Evolutionary conservation across 768 basidiomycete species (phyloP).

Genomic region (Lyophyllum atratum): DNA sequence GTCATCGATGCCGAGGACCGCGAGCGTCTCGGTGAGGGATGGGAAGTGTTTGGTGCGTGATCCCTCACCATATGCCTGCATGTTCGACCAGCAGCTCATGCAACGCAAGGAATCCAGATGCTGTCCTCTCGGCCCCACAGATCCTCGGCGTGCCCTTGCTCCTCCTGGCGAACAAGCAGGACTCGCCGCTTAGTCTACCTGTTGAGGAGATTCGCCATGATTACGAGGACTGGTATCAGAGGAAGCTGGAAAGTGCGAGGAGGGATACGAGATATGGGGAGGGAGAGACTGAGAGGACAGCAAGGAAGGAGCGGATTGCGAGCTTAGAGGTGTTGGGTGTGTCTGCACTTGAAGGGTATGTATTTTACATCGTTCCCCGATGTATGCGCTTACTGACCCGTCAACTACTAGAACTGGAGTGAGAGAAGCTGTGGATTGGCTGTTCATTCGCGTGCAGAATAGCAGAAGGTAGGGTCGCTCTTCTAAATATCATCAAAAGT

Average conservation of each 20-base stretch:
- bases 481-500: too few relatives aligned
- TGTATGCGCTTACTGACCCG: background rate
- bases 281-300: constrained; percentile 44
- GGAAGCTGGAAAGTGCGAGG: constrained; percentile 69
- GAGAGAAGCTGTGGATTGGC: constrained; percentile 89
- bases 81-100: constrained; percentile 11
- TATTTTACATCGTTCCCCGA: constrained; percentile 15
- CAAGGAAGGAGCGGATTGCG: constrained; percentile 59
- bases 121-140: constrained; percentile 85
- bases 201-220: constrained; percentile 90
- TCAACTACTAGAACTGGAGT: constrained; percentile 70
- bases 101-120: constrained; percentile 48
- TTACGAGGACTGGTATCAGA: constrained; percentile 85
- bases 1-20: constrained; percentile 93
- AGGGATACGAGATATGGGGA: constrained; percentile 50
- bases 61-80: background rate
- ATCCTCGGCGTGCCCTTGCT: constrained; percentile 90
- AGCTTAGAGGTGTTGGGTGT: constrained; percentile 90
- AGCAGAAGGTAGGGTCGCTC: constrained; percentile 59
- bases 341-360: constrained; percentile 87
- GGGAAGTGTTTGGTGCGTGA: constrained; percentile 92
- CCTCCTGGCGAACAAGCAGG: constrained; percentile 96
- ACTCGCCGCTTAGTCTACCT: constrained; percentile 74
- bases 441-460: constrained; percentile 92
- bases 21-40: constrained; percentile 88